Percentiles rank a stretch among this genome's conserved stretches.
phyloP scores from a whole-genome alignment of 225 moss, liverwort and hornwort species.

The Marchantia polymorpha region DNA sequence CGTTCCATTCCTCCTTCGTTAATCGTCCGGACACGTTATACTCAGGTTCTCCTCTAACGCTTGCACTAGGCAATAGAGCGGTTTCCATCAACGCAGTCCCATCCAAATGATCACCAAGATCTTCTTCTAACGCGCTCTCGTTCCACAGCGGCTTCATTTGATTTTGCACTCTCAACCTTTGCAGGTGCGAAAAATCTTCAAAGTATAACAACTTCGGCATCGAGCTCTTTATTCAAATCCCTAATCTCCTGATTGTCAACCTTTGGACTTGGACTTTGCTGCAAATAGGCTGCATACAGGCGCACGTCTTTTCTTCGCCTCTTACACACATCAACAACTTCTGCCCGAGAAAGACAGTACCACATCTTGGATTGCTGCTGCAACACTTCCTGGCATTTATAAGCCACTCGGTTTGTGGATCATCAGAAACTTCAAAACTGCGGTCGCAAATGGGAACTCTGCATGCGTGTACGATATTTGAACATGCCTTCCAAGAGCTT shows the following conservation, averaged over 20 bases:
- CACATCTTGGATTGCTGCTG: constrained; percentile 94
- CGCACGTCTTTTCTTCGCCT: constrained; percentile 79
- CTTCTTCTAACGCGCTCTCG: constrained; percentile 79
- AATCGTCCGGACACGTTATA: constrained; percentile 65
- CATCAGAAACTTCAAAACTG: constrained; percentile 60
- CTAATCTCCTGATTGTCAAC: constrained; percentile 87
- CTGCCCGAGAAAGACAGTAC: constrained; percentile 86
- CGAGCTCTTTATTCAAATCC: constrained; percentile 84
- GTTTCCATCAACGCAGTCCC: constrained; percentile 42
- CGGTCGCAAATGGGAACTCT: constrained; percentile 85
- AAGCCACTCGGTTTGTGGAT: constrained; percentile 90
- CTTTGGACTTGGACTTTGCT: constrained; percentile 81
- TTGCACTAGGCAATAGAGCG: constrained; percentile 10
- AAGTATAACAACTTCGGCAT: constrained; percentile 88
- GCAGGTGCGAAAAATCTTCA: constrained; percentile 98
- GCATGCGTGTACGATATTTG: constrained; percentile 75
- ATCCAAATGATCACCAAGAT: constrained; percentile 94
- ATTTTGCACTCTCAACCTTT: constrained; percentile 92
- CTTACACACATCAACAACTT: constrained; percentile 70
- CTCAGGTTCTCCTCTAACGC: constrained; percentile 38
- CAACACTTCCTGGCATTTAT: constrained; percentile 84
- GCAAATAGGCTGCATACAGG: constrained; percentile 83
- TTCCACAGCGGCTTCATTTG: constrained; percentile 79
- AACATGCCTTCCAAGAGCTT: constrained; percentile 92
- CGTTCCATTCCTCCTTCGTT: constrained; percentile 94